These are phyloP conservation scores for Ustilago tritici DNA, from an alignment of 1,284 basidiomycete genomes.

Conservation along the genomic window DNA sequence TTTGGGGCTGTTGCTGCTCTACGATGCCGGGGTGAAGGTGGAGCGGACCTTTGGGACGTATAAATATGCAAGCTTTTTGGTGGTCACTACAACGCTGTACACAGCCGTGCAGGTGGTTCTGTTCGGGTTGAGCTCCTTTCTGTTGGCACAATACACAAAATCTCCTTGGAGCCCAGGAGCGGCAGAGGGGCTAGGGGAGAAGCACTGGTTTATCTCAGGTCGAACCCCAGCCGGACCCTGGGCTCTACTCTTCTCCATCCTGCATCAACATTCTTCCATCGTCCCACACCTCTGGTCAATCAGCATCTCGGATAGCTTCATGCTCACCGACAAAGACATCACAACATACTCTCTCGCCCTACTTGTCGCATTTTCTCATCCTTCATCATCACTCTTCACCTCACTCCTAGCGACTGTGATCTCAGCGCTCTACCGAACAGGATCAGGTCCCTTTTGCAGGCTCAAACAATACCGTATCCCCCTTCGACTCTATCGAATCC, in stretches of 20 bases:
- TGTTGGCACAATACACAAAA: not conserved
- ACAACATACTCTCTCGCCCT: constrained; percentile 13
- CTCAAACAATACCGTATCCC: constrained; percentile 34
- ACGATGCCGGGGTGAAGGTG: constrained; percentile 78
- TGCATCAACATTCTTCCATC: constrained; percentile 40
- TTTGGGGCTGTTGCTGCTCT: constrained; percentile 80
- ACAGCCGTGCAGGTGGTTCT: constrained; percentile 17
- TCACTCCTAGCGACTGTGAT: constrained; percentile 12
- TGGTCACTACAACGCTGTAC: constrained; percentile 19
- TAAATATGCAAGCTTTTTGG: constrained; percentile 77
- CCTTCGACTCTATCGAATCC: constrained; percentile 13
- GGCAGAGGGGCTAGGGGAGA: too few relatives aligned
- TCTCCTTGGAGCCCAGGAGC: too few relatives aligned
- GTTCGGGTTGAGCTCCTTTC: constrained; percentile 1
- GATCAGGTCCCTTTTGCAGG: not conserved
- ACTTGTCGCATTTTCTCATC: constrained; percentile 30
- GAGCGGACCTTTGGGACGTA: constrained; percentile 87
- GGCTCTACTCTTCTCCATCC: constrained; percentile 29
- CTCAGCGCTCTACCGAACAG: constrained; percentile 30
- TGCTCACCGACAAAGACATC: constrained; percentile 29
- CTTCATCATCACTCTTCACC: constrained; percentile 2
- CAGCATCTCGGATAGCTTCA: constrained; percentile 9
- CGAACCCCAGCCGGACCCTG: constrained; percentile 35
- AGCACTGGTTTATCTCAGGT: constrained; percentile 13
- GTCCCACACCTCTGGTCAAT: constrained; percentile 45